phyloP scores from a whole-genome alignment of 2,329 filamentous ascomycete species.

The Rosellinia necatrix region DNA sequence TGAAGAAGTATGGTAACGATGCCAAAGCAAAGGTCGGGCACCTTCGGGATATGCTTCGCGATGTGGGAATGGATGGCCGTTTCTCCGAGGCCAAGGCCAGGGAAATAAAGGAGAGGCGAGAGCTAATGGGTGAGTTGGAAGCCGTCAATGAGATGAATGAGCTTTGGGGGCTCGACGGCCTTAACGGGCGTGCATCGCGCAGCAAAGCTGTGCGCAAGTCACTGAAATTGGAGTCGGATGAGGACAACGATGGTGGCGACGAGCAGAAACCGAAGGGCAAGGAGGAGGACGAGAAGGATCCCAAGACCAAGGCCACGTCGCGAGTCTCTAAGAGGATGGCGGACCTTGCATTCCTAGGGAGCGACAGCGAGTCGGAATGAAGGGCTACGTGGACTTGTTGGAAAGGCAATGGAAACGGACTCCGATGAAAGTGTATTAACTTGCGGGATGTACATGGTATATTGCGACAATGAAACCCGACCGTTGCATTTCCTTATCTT shows the following conservation, averaged over 20 bases:
- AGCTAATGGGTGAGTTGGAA: slow-evolving; percentile 83
- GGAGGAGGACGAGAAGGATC: slow-evolving; percentile 41
- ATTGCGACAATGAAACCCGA: background rate
- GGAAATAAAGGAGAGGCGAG: slow-evolving; percentile 84
- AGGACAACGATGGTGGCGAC: slow-evolving; percentile 40
- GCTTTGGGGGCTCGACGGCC: slow-evolving; percentile 68
- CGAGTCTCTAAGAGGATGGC: slow-evolving; percentile 53
- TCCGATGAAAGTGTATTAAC: background rate
- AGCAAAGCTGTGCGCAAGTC: slow-evolving; percentile 44
- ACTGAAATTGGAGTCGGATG: slow-evolving; percentile 46
- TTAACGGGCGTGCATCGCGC: slow-evolving; percentile 49
- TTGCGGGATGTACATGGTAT: slow-evolving; percentile 1
- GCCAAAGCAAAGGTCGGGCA: slow-evolving; percentile 80
- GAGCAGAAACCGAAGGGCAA: slow-evolving; percentile 40
- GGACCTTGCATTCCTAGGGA: slow-evolving; percentile 69
- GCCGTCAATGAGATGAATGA: slow-evolving; percentile 81
- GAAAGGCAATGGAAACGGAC: background rate
- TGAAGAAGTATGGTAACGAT: slow-evolving; percentile 74
- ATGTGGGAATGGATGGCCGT: slow-evolving; percentile 85
- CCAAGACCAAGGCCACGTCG: slow-evolving; percentile 35
- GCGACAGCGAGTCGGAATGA: slow-evolving; percentile 69
- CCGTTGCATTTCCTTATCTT: slow-evolving; percentile 13
- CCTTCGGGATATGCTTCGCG: slow-evolving; percentile 76
- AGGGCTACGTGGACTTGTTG: background rate
- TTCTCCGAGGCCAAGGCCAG: slow-evolving; percentile 84